Conservation (phyloP, 2,329 filamentous ascomycete species). For the Truncatella angustata region DNA sequence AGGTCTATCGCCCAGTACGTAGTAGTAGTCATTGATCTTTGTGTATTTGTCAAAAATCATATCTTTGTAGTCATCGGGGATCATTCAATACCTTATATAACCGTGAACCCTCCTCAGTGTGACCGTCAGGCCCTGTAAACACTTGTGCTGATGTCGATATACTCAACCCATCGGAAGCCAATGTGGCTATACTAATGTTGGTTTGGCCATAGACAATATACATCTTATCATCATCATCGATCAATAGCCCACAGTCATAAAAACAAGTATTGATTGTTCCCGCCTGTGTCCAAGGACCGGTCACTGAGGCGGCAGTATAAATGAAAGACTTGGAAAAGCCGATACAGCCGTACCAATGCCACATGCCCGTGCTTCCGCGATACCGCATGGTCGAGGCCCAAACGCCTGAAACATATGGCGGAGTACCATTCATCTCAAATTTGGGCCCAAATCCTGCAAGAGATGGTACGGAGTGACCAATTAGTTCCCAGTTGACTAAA, state of each 20-base stretch:
- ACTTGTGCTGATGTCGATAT: conserved; percentile 44
- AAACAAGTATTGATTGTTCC: conserved; percentile 43
- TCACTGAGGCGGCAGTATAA: too few species aligned
- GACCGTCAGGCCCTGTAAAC: conserved; percentile 33
- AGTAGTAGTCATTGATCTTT: conserved; percentile 55
- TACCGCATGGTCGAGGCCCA: conserved; percentile 23
- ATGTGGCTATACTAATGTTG: conserved; percentile 48
- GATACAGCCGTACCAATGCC: conserved; percentile 51
- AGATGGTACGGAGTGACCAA: conserved; percentile 33
- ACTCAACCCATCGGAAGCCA: conserved; percentile 46
- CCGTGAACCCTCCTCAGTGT: conserved; percentile 55
- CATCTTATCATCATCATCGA: conserved; percentile 58
- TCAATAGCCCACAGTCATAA: conserved; percentile 56
- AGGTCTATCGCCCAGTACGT: conserved; percentile 49
- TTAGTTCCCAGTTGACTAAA: conserved; percentile 42
- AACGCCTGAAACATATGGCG: conserved; percentile 21
- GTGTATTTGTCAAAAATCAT: conserved; percentile 55
- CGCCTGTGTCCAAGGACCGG: conserved; percentile 41
- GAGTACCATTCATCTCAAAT: conserved; percentile 15
- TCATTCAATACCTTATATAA: too few species aligned
- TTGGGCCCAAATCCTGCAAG: conserved; percentile 16
- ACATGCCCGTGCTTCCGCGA: conserved; percentile 16
- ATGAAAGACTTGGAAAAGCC: conserved; percentile 50
- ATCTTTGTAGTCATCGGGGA: too few species aligned
- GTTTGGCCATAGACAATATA: conserved; percentile 55